A percentile compares a stretch with the other conserved stretches of the same genome.
These are phyloP conservation scores for Amanita polypyramis DNA, from an alignment of 768 basidiomycete genomes.

Conservation along the genomic window DNA sequence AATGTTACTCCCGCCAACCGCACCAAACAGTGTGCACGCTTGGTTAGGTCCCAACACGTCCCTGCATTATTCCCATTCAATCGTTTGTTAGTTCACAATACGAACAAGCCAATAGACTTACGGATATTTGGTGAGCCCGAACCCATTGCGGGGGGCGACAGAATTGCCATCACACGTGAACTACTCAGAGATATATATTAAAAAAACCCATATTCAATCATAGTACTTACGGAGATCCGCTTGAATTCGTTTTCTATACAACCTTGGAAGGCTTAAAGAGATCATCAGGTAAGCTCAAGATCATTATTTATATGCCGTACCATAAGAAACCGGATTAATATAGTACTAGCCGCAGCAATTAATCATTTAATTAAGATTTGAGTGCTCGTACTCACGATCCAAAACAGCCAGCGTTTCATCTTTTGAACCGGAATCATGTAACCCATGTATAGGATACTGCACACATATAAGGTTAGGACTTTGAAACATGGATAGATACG, in stretches of 20 bases:
- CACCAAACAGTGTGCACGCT: constrained; percentile 69
- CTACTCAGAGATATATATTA: constrained; percentile 19
- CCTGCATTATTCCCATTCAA: constrained; percentile 21
- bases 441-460: constrained; percentile 53
- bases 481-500: neutral
- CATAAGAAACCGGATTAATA: constrained; percentile 69
- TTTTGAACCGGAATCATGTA: constrained; percentile 56
- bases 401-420: constrained; percentile 80
- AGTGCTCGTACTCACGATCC: constrained; percentile 46
- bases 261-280: constrained; percentile 52
- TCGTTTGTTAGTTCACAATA: no score
- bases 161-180: constrained; percentile 56
- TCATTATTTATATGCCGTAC: constrained; percentile 18
- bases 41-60: constrained; percentile 53
- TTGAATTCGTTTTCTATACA: constrained; percentile 83
- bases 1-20: constrained; percentile 38
- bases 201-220: constrained; percentile 3
- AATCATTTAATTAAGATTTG: constrained; percentile 8
- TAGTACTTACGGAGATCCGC: constrained; percentile 43
- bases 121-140: constrained; percentile 51
- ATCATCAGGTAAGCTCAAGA: neutral
- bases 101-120: constrained; percentile 21
- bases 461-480: neutral
- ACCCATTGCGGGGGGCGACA: constrained; percentile 55
- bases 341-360: constrained; percentile 43